Percentiles rank a stretch among this genome's conserved stretches.
phyloP scores from a whole-genome alignment of 2,329 filamentous ascomycete genomes.

The Monilinia fructigena region DNA sequence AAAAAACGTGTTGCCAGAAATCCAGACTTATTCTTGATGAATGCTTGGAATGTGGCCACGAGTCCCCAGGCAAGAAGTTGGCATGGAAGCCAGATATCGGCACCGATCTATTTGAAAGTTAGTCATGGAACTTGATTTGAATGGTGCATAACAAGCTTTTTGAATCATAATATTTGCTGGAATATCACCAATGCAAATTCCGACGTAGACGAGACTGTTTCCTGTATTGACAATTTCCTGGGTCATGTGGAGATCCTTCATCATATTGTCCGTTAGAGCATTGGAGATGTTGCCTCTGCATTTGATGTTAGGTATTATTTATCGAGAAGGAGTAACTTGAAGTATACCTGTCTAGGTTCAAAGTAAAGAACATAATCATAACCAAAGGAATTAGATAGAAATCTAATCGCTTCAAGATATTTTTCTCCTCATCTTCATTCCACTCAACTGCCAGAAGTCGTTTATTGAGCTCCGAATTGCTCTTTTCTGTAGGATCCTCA shows the following conservation, averaged over 20 bases:
- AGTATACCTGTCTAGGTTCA: slow-evolving; percentile 21
- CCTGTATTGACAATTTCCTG: slow-evolving; percentile 20
- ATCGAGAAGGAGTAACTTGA: not conserved
- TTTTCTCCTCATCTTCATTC: slow-evolving; percentile 20
- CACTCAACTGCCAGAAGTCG: slow-evolving; percentile 15
- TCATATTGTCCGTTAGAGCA: slow-evolving; percentile 51
- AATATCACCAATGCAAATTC: slow-evolving; percentile 21
- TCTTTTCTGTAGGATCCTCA: slow-evolving; percentile 18
- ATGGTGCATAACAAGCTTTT: not conserved
- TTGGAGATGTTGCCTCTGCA: slow-evolving; percentile 50
- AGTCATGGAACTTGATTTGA: slow-evolving; percentile 40
- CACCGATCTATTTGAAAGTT: slow-evolving; percentile 48
- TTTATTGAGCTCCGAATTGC: slow-evolving; percentile 19
- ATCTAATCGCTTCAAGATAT: slow-evolving; percentile 12
- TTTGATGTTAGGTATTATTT: not conserved
- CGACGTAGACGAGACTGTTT: slow-evolving; percentile 21
- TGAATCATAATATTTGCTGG: slow-evolving; percentile 20
- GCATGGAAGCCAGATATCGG: slow-evolving; percentile 53
- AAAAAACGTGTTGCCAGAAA: slow-evolving; percentile 38
- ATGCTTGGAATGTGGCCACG: slow-evolving; percentile 53
- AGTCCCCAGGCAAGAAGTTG: slow-evolving; percentile 52
- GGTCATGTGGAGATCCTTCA: slow-evolving; percentile 16
- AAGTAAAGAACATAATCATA: slow-evolving; percentile 23
- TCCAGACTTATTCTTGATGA: slow-evolving; percentile 40
- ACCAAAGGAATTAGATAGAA: slow-evolving; percentile 21